Evolutionary conservation across 2,329 filamentous ascomycete genomes (phyloP), one percentile per base, ranked within the genome.

Genomic region (Parasarocladium wereldwijsianum): DNA sequence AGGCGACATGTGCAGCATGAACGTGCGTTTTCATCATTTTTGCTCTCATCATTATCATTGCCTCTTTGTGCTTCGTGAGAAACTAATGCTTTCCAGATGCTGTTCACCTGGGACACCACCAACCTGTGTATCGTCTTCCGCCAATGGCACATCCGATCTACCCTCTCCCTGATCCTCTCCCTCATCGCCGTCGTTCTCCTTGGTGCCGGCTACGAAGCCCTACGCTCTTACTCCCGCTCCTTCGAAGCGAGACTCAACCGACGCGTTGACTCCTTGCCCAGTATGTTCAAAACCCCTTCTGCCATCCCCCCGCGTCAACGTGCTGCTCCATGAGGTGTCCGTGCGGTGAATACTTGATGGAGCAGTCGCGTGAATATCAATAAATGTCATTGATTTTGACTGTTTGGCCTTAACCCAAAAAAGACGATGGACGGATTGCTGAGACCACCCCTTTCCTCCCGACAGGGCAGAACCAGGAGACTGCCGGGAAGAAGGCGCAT

Each of bases 121-220:
- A 80, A 96, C 58, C 82, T 98, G 40, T 98, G 90, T 67, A 92
- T 98, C 55, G 72, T 98, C 54, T 98, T 96, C 65, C 69, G 67
- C 43, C 73, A 76, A 56, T 98, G 90, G 90, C 86, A 82, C 57
- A 60, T 98, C 53, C 75, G 68, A 37, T 75, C 76, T 36, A 75
- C 76, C 3, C 46, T 70, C 31, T 79, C 79, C 19, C 76, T 98
- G 34, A 45, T 94, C 51, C 53, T 85, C 46, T 93, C 87, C 17
- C 75, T 98, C 36, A 44, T 90, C 41, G 81, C 74, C 41, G 76
- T 98, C 43, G 70, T 92, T 36, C 66, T 80, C 36, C 64, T 98
- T 39, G 80, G 79, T 19, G 83, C 85, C n/a, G 85, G 84, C 40
- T 98, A 96, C 62, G 90, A 98, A 58, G 81, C 75, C 29, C 62